Base-by-base conservation (phyloP, 495 filamentous ascomycete genomes). In the Rhypophila decipiens region DNA sequence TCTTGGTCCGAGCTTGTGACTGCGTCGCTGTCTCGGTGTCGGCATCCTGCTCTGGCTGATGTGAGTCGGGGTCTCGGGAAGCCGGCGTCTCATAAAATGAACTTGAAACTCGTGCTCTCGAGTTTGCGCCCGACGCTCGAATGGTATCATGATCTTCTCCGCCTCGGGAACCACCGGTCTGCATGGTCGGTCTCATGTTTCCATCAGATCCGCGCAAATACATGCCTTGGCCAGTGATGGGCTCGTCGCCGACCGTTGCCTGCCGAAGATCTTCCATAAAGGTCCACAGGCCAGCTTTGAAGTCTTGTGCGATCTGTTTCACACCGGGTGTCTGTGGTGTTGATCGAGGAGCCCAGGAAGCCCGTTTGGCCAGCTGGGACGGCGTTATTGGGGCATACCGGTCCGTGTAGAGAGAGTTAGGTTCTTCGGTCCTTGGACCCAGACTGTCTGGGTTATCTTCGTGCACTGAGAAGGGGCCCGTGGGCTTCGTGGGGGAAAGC, bases 191-290 rank as follows among this genome's bases (percentile, higher is more conserved):
- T 66, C 59, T 46, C 70, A 66, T 54, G 70, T 72, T 58, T 29
- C 59, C 61, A 35, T 63, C 53, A 12, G 19, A 44, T 12, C 55
- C 57, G 12, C 61, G 51, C 51, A 70, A 47, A 64, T 71, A 57
- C 55, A 65, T 43, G 20, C 67, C 70, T 15, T 70, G 75, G 33
- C 77, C 82, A 44, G 72, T 80, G 47, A 88, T 80, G 10, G 79
- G 86, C 65, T 97, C 93, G 24, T 97, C 93, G 33, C 91, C 93
- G 11, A 96, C 87, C 2, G 93, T 95, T 12, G 88, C 93, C 67
- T 98, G 93, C 52, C 89, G 76, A 21, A 98, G 76, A 64, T 97
- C 93, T 59, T 97, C 93, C 50, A 96, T 77, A 63, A 97, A 98
- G 12, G 88, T 96, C 88, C 88, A 93, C n/a, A 97, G 69, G 0